A percentile compares a stretch with the other conserved stretches of the same genome.
phyloP scores from a whole-genome alignment of 352 stramenopile genomes.

The Globisporangium takayamanum region DNA sequence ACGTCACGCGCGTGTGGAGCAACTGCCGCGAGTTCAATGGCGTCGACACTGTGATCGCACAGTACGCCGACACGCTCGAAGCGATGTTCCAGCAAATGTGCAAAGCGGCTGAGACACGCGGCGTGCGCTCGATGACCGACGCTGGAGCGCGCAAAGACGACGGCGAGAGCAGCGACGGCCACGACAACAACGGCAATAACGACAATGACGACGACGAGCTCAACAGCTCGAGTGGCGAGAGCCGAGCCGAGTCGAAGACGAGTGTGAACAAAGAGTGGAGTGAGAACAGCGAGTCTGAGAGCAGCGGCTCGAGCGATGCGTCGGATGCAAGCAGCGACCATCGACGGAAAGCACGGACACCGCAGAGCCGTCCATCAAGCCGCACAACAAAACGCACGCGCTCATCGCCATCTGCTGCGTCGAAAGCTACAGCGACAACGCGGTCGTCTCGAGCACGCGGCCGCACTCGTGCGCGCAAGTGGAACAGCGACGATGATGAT shows the following conservation, averaged over 20 bases:
- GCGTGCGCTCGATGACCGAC: constrained; percentile 35
- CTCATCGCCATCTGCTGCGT: background rate
- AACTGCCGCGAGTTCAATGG: constrained; percentile 84
- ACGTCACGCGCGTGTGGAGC: constrained; percentile 75
- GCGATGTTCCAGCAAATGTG: constrained; percentile 61
- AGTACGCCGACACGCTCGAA: constrained; percentile 67
- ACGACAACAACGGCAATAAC: constrained; percentile 25
- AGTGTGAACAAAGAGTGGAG: constrained; percentile 61
- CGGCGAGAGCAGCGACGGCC: background rate
- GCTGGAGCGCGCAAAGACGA: constrained; percentile 14
- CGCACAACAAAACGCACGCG: constrained; percentile 17
- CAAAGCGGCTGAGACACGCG: constrained; percentile 48
- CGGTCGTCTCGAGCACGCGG: constrained; percentile 9
- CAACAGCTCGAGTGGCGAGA: constrained; percentile 38
- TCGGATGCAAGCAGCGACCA: constrained; percentile 36
- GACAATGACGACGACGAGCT: constrained; percentile 28
- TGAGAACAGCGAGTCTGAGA: constrained; percentile 56
- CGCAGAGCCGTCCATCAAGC: constrained; percentile 14
- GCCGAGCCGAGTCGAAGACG: constrained; percentile 30
- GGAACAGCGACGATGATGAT: constrained; percentile 16
- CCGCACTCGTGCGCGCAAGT: constrained; percentile 2
- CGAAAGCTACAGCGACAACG: background rate
- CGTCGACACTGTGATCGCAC: constrained; percentile 63
- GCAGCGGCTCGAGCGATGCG: constrained; percentile 47
- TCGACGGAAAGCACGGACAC: constrained; percentile 13